These are phyloP conservation scores for Wickerhamiella allomyrinae DNA, from an alignment of 805 yeast genomes.

Conservation along the genomic window DNA sequence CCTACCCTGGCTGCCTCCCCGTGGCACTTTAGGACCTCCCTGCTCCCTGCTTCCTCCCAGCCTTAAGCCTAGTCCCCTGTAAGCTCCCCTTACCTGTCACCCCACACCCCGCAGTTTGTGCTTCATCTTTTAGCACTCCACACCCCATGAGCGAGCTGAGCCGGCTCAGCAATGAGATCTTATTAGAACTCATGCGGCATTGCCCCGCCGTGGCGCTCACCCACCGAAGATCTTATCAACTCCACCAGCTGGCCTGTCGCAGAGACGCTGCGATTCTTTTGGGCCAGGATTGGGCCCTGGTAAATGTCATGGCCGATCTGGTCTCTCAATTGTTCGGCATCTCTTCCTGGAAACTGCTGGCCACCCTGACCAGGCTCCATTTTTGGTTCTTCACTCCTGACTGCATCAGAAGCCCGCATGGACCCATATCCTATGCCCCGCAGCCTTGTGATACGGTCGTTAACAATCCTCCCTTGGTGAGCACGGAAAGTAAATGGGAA, in stretches of 20 bases:
- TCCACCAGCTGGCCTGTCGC: constrained; percentile 10
- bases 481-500: constrained; percentile 7
- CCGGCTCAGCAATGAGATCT: background rate
- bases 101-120: too few species aligned
- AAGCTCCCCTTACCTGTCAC: too few species aligned
- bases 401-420: constrained; percentile 4
- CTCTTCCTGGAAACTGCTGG: constrained; percentile 13
- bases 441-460: background rate
- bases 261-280: background rate
- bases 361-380: constrained; percentile 11
- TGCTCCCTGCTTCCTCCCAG: too few species aligned
- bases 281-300: constrained; percentile 2
- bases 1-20: too few species aligned
- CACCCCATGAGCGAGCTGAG: background rate
- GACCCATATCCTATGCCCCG: background rate
- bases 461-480: constrained; percentile 1
- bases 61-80: too few species aligned
- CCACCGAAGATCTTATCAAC: constrained; percentile 7
- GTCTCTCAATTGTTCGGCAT: constrained; percentile 8
- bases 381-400: constrained; percentile 17
- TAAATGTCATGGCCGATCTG: constrained; percentile 11
- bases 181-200: constrained; percentile 2
- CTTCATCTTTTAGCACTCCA: too few species aligned
- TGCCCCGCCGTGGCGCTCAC: constrained; percentile 11
- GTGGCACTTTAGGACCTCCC: too few species aligned